Evolutionary conservation across 1,284 basidiomycete species (phyloP).

Genomic region (Termitomyces sp.): DNA sequence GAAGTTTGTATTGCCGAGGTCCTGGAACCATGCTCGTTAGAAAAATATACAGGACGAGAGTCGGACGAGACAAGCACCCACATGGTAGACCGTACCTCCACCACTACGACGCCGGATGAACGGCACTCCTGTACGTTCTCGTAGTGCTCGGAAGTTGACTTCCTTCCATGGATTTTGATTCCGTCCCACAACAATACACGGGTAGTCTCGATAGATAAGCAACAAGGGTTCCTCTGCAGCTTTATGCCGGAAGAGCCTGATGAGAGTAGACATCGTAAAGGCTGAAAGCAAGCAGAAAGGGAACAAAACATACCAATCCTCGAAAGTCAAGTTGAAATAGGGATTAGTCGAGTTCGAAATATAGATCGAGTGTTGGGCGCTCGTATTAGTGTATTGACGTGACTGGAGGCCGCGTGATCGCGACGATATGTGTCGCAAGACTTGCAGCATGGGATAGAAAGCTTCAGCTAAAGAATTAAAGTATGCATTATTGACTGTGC

Average conservation of each 20-base stretch:
- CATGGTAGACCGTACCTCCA: slow-evolving; percentile 98
- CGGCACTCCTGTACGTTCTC: slow-evolving; percentile 46
- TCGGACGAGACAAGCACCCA: slow-evolving; percentile 33
- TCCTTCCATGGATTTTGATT: slow-evolving; percentile 99
- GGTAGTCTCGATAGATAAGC: slow-evolving; percentile 84
- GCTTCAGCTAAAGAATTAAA: background rate
- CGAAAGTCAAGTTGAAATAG: slow-evolving; percentile 90
- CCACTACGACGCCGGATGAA: slow-evolving; percentile 88
- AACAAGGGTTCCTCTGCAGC: slow-evolving; percentile 66
- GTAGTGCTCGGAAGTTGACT: slow-evolving; percentile 54
- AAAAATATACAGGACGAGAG: background rate
- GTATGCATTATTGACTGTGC: background rate
- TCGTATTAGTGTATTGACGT: slow-evolving; percentile 13
- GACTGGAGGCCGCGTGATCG: slow-evolving; percentile 1
- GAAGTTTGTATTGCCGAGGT: slow-evolving; percentile 96
- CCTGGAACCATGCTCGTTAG: slow-evolving; percentile 43
- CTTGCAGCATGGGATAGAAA: slow-evolving; percentile 10
- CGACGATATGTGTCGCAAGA: slow-evolving; percentile 9
- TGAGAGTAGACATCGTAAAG: background rate
- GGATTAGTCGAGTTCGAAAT: slow-evolving; percentile 82
- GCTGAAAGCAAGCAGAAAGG: background rate
- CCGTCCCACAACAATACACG: slow-evolving; percentile 92
- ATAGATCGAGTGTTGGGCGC: slow-evolving; percentile 56
- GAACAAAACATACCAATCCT: slow-evolving; percentile 72
- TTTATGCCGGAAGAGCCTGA: slow-evolving; percentile 82